Evolutionary conservation across 2,329 filamentous ascomycete species (phyloP).

Genomic region (Neophaeococcomyces aloes): DNA sequence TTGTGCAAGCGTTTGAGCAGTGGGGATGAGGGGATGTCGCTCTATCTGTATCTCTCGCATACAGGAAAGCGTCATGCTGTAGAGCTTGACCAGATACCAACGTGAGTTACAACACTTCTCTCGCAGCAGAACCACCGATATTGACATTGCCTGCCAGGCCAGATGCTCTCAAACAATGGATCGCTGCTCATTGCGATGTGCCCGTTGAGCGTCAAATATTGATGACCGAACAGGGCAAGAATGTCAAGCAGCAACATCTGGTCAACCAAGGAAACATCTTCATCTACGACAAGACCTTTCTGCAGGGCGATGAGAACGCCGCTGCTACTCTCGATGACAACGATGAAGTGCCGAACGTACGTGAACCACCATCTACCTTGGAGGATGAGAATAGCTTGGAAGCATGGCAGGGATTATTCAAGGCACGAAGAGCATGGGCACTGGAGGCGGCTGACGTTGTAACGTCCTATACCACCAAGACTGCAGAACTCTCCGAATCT

Average conservation of each 20-base stretch:
- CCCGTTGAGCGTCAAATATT: slow-evolving; percentile 70
- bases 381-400: slow-evolving; percentile 66
- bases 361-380: slow-evolving; percentile 65
- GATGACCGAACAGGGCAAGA: slow-evolving; percentile 74
- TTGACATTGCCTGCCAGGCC: slow-evolving; percentile 42
- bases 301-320: slow-evolving; percentile 42
- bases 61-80: slow-evolving; percentile 75
- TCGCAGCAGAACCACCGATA: slow-evolving; percentile 14
- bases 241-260: slow-evolving; percentile 69
- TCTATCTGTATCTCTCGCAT: slow-evolving; percentile 83
- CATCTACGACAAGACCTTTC: slow-evolving; percentile 75
- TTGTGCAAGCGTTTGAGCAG: not conserved
- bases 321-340: slow-evolving; percentile 38
- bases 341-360: slow-evolving; percentile 48
- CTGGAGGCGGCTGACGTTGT: slow-evolving; percentile 59
- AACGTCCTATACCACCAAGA: slow-evolving; percentile 51
- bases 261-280: slow-evolving; percentile 58
- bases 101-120: slow-evolving; percentile 44
- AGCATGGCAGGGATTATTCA: slow-evolving; percentile 84
- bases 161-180: slow-evolving; percentile 75
- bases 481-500: slow-evolving; percentile 41
- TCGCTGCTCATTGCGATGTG: slow-evolving; percentile 64
- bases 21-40: slow-evolving; percentile 54
- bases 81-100: slow-evolving; percentile 64
- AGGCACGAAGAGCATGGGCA: slow-evolving; percentile 70